Evolutionary conservation across 2,329 filamentous ascomycete species (phyloP).

Genomic region (Biscogniauxia mediterranea): DNA sequence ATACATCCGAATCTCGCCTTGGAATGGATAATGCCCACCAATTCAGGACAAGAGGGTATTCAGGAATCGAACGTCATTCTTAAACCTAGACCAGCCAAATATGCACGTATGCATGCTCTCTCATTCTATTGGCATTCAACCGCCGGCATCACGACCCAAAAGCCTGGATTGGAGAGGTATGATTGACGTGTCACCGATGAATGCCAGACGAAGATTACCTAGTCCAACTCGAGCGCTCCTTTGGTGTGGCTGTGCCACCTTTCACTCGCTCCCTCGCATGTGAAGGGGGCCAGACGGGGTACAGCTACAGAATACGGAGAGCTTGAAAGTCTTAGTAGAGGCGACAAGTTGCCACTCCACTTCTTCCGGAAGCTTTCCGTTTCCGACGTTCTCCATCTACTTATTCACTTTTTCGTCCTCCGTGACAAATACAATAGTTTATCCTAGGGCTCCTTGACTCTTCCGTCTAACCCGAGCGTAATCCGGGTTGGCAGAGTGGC

Average conservation of each 20-base stretch:
- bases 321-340: constrained; percentile 6
- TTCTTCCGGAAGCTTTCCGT: constrained; percentile 30
- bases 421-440: constrained; percentile 20
- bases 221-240: constrained; percentile 13
- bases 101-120: constrained; percentile 4
- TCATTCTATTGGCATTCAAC: constrained; percentile 9
- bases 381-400: constrained; percentile 14
- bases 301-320: constrained; percentile 1
- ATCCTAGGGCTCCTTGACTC: constrained; percentile 5
- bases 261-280: constrained; percentile 15
- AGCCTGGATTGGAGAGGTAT: constrained; percentile 22
- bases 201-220: constrained; percentile 19
- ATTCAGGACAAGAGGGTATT: background rate
- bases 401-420: constrained; percentile 12
- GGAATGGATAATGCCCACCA: background rate
- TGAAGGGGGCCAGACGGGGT: constrained; percentile 12
- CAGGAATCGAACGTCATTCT: constrained; percentile 2
- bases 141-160: constrained; percentile 23
- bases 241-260: constrained; percentile 20
- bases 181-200: constrained; percentile 30
- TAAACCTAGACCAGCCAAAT: background rate
- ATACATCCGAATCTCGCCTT: background rate
- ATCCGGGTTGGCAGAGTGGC: constrained; percentile 5
- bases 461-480: constrained; percentile 8
- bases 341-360: constrained; percentile 23